Evolutionary conservation across 1,139 yeast genomes (phyloP), one percentile per base, ranked within the genome.

Genomic region (Taphrina flavorubra): DNA sequence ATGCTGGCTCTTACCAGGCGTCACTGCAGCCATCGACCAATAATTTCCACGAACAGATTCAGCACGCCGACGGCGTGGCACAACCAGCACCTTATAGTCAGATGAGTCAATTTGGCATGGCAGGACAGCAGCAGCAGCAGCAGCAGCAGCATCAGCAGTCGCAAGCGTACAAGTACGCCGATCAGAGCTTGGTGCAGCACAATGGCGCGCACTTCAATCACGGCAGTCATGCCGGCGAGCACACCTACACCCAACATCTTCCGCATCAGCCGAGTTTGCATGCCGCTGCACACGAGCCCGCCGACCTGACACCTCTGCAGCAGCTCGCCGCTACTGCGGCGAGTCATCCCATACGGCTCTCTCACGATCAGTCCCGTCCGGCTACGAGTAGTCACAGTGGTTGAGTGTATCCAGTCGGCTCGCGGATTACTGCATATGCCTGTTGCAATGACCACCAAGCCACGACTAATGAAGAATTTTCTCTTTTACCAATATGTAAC

Each of bases 251-350:
- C 57, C 60, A 37, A 6, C 60, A 56, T 16, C 42, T 58, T n/a
- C 62, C 62, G 6, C 62, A 58, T 25, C 62, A 18, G 16, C 62
- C 62, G 14, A 13, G 36, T 10, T 25, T 58, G 20, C 60, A 39
- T 3, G 31, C 31, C 2, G 49, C 60, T 39, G 42, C 25, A 10
- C 49, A 39, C 31, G 49, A 18, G 18, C n/a, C 16, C 31, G 8
- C 60, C 11, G 13, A n/a, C 25, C 39, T 58, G 40, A 58, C 62
- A 1, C 51, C 62, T 6, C n/a, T 58, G 20, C 62, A 58, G 51
- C 62, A 58, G 20, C 42, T 58, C 7, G 62, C 62, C 5, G 62
- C 51, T 1, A 58, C 62, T n/a, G 62, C 62, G 2, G 62, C 51
- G 14, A 39, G 31, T 58, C 62, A 58, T 44, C 62, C 62, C 20